A percentile compares a stretch with the other conserved stretches of the same genome.
phyloP scores from a whole-genome alignment of 768 basidiomycete genomes.

The Pholiota microspora region DNA sequence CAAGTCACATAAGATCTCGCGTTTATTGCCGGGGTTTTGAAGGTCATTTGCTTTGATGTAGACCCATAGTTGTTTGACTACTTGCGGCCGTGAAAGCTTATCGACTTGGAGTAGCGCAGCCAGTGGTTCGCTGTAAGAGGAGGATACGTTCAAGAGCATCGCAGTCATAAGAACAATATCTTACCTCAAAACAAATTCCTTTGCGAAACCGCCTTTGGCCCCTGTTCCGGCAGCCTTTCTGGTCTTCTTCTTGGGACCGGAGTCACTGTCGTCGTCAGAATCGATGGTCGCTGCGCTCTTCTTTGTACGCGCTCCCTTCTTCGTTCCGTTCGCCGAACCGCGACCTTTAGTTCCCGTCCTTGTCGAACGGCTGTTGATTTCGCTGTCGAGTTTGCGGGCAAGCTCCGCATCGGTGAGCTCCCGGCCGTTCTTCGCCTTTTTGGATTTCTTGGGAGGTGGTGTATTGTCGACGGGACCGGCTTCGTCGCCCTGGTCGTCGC shows the following conservation, averaged over 20 bases:
- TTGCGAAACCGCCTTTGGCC: slow-evolving; percentile 74
- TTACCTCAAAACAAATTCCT: slow-evolving; percentile 75
- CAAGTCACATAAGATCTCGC: slow-evolving; percentile 84
- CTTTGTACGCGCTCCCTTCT: slow-evolving; percentile 41
- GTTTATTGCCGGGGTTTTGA: slow-evolving; percentile 83
- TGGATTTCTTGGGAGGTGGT: slow-evolving; percentile 46
- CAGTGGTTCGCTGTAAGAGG: slow-evolving; percentile 59
- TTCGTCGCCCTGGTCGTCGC: slow-evolving; percentile 29
- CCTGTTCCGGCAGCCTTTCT: slow-evolving; percentile 36
- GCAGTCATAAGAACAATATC: slow-evolving; percentile 2
- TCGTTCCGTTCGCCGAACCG: slow-evolving; percentile 36
- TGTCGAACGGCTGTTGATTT: slow-evolving; percentile 63
- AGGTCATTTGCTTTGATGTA: slow-evolving; percentile 81
- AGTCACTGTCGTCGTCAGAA: slow-evolving; percentile 51
- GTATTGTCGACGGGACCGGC: slow-evolving; percentile 26
- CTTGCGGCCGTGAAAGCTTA: slow-evolving; percentile 80
- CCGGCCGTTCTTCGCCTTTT: slow-evolving; percentile 48
- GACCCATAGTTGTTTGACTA: slow-evolving; percentile 88
- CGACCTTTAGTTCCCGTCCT: slow-evolving; percentile 40
- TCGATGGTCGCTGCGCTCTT: slow-evolving; percentile 57
- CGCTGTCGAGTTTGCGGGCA: slow-evolving; percentile 67
- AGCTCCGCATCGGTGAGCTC: slow-evolving; percentile 68
- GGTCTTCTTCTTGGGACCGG: slow-evolving; percentile 32
- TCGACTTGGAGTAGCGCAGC: slow-evolving; percentile 65
- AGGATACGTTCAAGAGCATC: background rate